A percentile compares a stretch with the other conserved stretches of the same genome.
Conservation (phyloP, 257 asterid species). For the Petrea volubilis region DNA sequence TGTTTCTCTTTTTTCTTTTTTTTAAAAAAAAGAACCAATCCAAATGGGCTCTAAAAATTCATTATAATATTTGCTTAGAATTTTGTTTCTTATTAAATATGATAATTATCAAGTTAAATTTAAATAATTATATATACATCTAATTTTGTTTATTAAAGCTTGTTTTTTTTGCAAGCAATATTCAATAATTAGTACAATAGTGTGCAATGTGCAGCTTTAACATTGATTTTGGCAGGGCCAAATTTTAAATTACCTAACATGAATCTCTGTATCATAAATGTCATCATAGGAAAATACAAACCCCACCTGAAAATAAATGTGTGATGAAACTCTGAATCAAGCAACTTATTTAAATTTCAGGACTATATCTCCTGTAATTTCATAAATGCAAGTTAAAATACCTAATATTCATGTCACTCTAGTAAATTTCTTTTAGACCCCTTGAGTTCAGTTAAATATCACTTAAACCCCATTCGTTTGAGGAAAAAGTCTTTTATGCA, state of each 20-base stretch:
- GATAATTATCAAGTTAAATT: no score
- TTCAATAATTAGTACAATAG: background rate
- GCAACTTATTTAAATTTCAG: background rate
- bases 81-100: no score
- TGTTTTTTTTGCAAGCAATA: background rate
- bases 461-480: no score
- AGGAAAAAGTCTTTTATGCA: no score
- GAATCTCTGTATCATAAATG: background rate
- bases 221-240: slow-evolving; percentile 7
- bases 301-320: slow-evolving; percentile 15
- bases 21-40: no score
- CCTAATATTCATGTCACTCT: background rate
- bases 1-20: no score
- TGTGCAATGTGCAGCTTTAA: background rate
- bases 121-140: no score
- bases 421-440: background rate
- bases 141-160: no score
- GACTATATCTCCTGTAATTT: background rate
- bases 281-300: background rate
- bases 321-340: background rate
- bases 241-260: background rate
- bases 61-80: no score
- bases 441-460: background rate
- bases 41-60: no score
- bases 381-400: background rate